Conservation (phyloP, 2,329 filamentous ascomycete genomes). For the Pyrenochaeta sp. region DNA sequence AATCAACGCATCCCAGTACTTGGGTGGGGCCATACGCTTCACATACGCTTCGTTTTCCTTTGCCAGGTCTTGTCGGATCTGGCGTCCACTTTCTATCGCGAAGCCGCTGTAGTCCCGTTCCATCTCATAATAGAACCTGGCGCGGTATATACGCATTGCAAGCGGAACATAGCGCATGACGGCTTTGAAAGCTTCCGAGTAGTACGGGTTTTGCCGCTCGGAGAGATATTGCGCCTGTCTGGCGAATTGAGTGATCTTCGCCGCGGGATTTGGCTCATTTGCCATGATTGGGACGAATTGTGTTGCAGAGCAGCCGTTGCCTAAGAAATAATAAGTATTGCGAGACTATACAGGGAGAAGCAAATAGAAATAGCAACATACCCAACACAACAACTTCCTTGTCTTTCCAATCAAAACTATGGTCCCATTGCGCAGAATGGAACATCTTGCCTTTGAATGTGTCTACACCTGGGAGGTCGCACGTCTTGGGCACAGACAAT, state of each 20-base stretch:
- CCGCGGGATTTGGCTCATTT: constrained; percentile 45
- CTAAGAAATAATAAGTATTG: constrained; percentile 22
- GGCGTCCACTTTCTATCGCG: constrained; percentile 48
- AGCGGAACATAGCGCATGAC: constrained; percentile 57
- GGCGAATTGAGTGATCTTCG: constrained; percentile 58
- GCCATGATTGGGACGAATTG: constrained; percentile 59
- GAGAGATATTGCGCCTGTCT: constrained; percentile 61
- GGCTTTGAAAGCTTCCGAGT: constrained; percentile 53
- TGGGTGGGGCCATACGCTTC: constrained; percentile 52
- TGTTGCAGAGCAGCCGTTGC: constrained; percentile 59
- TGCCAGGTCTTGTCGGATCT: constrained; percentile 48
- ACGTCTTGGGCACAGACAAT: constrained; percentile 43
- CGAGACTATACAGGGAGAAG: too few relatives aligned
- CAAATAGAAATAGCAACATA: constrained; percentile 10
- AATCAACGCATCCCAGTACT: constrained; percentile 56
- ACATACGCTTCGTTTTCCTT: constrained; percentile 55
- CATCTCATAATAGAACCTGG: constrained; percentile 54
- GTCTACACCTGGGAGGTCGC: constrained; percentile 56
- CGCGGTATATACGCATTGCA: constrained; percentile 56
- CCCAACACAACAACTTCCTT: constrained; percentile 45
- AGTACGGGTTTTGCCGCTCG: constrained; percentile 55
- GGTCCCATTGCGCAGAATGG: constrained; percentile 53
- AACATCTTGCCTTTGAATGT: constrained; percentile 52
- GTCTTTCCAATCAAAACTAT: constrained; percentile 58
- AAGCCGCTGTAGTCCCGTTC: constrained; percentile 57